phyloP scores from a whole-genome alignment of 2,329 filamentous ascomycete genomes.

The Mycogone perniciosa region DNA sequence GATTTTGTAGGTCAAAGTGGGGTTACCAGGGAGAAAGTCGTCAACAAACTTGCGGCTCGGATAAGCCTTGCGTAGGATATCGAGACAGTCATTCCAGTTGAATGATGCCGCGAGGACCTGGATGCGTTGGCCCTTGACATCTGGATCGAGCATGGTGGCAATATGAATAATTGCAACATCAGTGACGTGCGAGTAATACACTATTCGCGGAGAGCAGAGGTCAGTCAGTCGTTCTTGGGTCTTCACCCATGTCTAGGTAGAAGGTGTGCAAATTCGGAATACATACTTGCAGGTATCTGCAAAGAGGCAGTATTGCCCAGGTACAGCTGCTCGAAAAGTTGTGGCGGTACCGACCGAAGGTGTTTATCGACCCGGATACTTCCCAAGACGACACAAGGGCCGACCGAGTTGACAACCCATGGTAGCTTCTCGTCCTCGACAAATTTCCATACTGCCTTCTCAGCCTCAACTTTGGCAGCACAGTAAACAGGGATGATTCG shows the following conservation, averaged over 20 bases:
- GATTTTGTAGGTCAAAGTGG: too few species aligned
- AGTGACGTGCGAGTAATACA: conserved; percentile 20
- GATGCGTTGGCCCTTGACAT: conserved; percentile 21
- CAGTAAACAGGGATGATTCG: conserved; percentile 20
- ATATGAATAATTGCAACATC: conserved; percentile 25
- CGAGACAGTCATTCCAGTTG: conserved; percentile 26
- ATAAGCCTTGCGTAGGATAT: conserved; percentile 18
- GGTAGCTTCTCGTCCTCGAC: conserved; percentile 19
- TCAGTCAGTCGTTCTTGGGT: too few species aligned
- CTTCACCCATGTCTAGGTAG: too few species aligned
- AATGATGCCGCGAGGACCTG: conserved; percentile 20
- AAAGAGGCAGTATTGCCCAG: too few species aligned
- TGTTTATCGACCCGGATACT: too few species aligned
- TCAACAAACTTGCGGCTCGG: conserved; percentile 18
- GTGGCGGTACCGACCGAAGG: too few species aligned
- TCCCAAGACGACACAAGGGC: too few species aligned
- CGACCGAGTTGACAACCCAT: conserved; percentile 18
- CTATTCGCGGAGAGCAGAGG: conserved; percentile 10
- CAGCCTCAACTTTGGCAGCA: conserved; percentile 27
- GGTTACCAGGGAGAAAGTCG: too few species aligned
- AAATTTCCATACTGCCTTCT: conserved; percentile 26
- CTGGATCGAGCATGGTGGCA: conserved; percentile 21
- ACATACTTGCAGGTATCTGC: too few species aligned
- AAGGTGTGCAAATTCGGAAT: too few species aligned
- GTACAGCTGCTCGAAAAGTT: too few species aligned